Evolutionary conservation across 495 filamentous ascomycete species (phyloP), one percentile per base, ranked within the genome.

Genomic region (Lasiosphaeriaceae sp.): DNA sequence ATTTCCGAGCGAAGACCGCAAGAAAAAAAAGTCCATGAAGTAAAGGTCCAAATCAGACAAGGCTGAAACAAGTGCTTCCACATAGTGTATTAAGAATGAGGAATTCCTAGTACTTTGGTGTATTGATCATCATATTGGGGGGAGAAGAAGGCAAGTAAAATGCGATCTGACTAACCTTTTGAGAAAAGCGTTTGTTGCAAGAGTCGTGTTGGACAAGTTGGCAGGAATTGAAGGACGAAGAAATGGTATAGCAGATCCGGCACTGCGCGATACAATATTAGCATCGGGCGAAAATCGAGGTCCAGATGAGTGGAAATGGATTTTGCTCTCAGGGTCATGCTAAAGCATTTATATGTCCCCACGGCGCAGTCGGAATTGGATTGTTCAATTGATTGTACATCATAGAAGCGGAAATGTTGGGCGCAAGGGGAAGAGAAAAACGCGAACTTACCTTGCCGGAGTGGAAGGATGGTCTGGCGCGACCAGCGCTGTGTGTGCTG

Each of bases 51-150:
- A 69, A 59, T 96, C 92, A 96, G 91, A 96, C 92, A 96, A 96
- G 92, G 92, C 91, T 96, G 92, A 96, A 95, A 96, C 90, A 88
- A 80, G 35, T 31, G 81, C 81, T 81, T 95, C 91, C 80, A 93
- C 90, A 95, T 86, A 66, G 69, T 85, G 72, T 83, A 77, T 95
- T 96, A 86, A 82, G 92, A 80, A 88, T 86, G 92, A 96, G 92
- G 92, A 96, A 96, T 96, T 59, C 90, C 92, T 89, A 90, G 84
- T 87, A 66, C 17, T 66, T 84, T 84, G 78, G 86, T 92, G 81
- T 77, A 77, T 80, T 83, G 73, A 84, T 96, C 90, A 96, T 94
- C 87, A 94, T 77, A 61, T 68, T 74, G 80, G 67, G 65, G 57
- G 64, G 59, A n/a, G n/a, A 47, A 26, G 26, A 35, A 50, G 12